Percentiles rank a stretch among this genome's conserved stretches.
These are phyloP conservation scores for Nelumbo lutea DNA, from an alignment of 164 flowering plant species.

Conservation along the genomic window DNA sequence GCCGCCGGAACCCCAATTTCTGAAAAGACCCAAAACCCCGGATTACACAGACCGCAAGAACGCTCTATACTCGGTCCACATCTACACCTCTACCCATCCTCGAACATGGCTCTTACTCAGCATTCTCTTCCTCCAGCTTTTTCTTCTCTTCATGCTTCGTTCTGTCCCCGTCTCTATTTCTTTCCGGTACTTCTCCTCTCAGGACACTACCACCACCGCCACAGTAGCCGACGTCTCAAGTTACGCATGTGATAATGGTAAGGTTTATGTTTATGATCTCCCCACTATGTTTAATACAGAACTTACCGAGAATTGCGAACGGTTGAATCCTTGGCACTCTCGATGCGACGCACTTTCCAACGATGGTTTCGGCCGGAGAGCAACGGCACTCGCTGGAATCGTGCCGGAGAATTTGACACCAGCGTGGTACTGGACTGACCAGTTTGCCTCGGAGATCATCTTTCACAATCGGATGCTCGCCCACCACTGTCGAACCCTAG, in stretches of 20 bases:
- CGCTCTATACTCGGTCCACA: conserved; percentile 10
- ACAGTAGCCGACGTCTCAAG: neutral
- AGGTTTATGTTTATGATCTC: conserved; percentile 69
- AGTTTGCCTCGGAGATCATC: conserved; percentile 68
- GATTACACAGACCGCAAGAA: conserved; percentile 8
- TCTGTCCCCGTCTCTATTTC: conserved; percentile 15
- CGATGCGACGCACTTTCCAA: conserved; percentile 59
- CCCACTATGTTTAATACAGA: conserved; percentile 57
- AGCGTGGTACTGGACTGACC: conserved; percentile 81
- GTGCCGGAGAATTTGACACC: conserved; percentile 41
- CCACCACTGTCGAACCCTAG: conserved; percentile 64
- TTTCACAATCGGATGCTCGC: conserved; percentile 63
- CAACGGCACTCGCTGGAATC: conserved; percentile 27
- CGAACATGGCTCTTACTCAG: conserved; percentile 27
- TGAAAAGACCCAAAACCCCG: conserved; percentile 8
- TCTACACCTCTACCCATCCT: conserved; percentile 20
- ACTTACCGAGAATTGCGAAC: conserved; percentile 40
- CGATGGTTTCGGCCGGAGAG: conserved; percentile 62
- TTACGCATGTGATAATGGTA: conserved; percentile 34
- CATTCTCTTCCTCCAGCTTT: conserved; percentile 22
- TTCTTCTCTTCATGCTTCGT: conserved; percentile 16
- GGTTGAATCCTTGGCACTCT: conserved; percentile 66
- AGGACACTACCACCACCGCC: neutral
- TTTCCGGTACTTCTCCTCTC: conserved; percentile 11
- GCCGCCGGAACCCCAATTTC: conserved; percentile 7